Evolutionary conservation across 306 rosid species (phyloP).

Genomic region (Fragaria vesca): DNA sequence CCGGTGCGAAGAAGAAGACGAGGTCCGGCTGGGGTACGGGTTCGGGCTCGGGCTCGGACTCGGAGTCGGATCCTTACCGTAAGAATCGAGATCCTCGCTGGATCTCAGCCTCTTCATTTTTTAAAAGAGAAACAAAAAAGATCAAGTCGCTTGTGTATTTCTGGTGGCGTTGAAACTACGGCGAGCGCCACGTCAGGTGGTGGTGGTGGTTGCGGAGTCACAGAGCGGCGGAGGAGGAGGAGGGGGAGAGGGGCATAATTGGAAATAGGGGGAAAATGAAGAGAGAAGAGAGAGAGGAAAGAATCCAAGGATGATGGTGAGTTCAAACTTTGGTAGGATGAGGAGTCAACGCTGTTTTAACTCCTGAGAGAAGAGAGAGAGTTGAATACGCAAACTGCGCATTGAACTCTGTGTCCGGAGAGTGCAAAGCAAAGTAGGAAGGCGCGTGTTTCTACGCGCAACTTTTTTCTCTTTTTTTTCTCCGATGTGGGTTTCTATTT

Average conservation of each 20-base stretch:
- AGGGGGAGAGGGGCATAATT: slow-evolving; percentile 16
- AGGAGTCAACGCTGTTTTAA: slow-evolving; percentile 71
- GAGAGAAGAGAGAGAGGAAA: not conserved
- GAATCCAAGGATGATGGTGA: not conserved
- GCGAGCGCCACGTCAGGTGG: too few species aligned
- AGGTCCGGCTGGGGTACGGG: slow-evolving; percentile 32
- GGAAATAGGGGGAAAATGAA: not conserved
- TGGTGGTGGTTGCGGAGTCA: not conserved
- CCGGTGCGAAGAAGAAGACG: slow-evolving; percentile 67
- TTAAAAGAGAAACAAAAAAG: not conserved
- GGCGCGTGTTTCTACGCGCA: too few species aligned
- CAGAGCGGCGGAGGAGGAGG: not conserved
- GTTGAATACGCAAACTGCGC: slow-evolving; percentile 70
- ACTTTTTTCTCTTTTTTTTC: too few species aligned
- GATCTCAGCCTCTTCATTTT: slow-evolving; percentile 90
- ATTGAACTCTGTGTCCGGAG: not conserved
- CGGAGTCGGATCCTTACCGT: slow-evolving; percentile 49
- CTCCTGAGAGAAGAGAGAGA: slow-evolving; percentile 30
- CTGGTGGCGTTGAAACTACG: not conserved
- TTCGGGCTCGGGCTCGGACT: slow-evolving; percentile 40
- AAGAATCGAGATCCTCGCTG: slow-evolving; percentile 81
- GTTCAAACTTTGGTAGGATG: not conserved
- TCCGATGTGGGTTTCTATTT: too few species aligned
- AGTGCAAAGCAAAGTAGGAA: not conserved
- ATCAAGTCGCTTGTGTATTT: not conserved